phyloP scores from a whole-genome alignment of 2,329 filamentous ascomycete genomes.

The Epichloe sylvatica region DNA sequence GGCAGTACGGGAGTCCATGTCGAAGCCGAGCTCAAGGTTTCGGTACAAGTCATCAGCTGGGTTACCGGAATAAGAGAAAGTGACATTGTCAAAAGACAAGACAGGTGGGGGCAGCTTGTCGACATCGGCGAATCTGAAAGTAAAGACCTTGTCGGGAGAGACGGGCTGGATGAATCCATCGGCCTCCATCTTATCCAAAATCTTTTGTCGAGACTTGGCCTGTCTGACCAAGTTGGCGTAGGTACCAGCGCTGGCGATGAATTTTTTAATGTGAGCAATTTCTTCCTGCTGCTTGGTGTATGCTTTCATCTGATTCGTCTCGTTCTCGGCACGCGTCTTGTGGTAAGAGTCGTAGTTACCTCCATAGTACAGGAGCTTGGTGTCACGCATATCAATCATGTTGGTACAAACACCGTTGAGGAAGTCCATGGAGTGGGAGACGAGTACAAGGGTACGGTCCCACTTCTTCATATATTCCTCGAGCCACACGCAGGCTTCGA shows the following conservation, averaged over 20 bases:
- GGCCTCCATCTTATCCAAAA: constrained; percentile 99
- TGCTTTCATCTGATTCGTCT: constrained; percentile 97
- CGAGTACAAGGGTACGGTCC: constrained; percentile 90
- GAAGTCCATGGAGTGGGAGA: constrained; percentile 98
- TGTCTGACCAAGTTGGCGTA: constrained; percentile 98
- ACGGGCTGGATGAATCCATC: constrained; percentile 97
- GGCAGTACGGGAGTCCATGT: constrained; percentile 97
- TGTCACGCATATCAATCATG: constrained; percentile 96
- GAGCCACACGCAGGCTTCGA: constrained; percentile 98
- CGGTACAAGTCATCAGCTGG: constrained; percentile 86
- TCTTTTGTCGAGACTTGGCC: constrained; percentile 99
- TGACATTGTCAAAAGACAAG: constrained; percentile 90
- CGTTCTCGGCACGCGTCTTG: constrained; percentile 89
- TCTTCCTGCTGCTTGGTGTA: constrained; percentile 99
- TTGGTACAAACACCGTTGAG: constrained; percentile 94
- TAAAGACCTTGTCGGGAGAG: constrained; percentile 72
- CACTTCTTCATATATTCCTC: constrained; percentile 99
- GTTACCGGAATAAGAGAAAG: constrained; percentile 93
- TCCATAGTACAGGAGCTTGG: constrained; percentile 90
- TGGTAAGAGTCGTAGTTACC: constrained; percentile 98
- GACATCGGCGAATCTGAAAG: constrained; percentile 95
- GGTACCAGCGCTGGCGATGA: constrained; percentile 98
- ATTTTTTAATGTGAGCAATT: constrained; percentile 99
- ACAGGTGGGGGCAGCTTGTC: constrained; percentile 98
- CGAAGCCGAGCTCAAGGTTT: constrained; percentile 93